phyloP scores from a whole-genome alignment of 768 basidiomycete species.

The Boletales sp. region DNA sequence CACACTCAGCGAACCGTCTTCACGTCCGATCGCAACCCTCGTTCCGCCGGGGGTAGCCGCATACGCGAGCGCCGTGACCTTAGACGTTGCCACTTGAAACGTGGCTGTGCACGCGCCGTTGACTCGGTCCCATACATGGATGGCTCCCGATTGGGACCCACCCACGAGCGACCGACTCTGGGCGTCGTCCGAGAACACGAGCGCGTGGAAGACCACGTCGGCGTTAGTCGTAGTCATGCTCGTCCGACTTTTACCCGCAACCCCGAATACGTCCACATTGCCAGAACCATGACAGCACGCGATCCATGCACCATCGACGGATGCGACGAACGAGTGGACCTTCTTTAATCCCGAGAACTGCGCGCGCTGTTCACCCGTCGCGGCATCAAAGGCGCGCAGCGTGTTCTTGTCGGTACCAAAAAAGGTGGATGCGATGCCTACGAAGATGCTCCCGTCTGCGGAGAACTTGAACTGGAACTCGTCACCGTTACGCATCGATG shows the following conservation, averaged over 20 bases:
- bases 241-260: neutral
- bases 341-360: conserved; percentile 4
- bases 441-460: conserved; percentile 4
- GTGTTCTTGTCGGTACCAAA: neutral
- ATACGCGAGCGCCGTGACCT: conserved; percentile 17
- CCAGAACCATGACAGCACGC: conserved; percentile 8
- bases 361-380: neutral
- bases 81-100: neutral
- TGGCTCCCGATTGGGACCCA: conserved; percentile 10
- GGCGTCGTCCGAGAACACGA: conserved; percentile 19
- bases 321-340: conserved; percentile 2
- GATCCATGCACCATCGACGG: conserved; percentile 1
- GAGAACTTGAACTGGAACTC: conserved; percentile 4
- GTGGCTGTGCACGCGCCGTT: conserved; percentile 14
- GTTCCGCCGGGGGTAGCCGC: neutral
- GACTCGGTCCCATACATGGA: conserved; percentile 19
- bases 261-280: conserved; percentile 1
- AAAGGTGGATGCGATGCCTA: conserved; percentile 3
- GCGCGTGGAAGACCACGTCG: neutral
- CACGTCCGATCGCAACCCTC: conserved; percentile 4
- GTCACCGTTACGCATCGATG: neutral
- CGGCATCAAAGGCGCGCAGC: conserved; percentile 5
- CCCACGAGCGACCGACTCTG: neutral
- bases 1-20: neutral
- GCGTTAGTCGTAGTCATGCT: neutral